These are phyloP conservation scores for Saururus chinensis DNA, from an alignment of 164 flowering plant species.

Conservation along the genomic window DNA sequence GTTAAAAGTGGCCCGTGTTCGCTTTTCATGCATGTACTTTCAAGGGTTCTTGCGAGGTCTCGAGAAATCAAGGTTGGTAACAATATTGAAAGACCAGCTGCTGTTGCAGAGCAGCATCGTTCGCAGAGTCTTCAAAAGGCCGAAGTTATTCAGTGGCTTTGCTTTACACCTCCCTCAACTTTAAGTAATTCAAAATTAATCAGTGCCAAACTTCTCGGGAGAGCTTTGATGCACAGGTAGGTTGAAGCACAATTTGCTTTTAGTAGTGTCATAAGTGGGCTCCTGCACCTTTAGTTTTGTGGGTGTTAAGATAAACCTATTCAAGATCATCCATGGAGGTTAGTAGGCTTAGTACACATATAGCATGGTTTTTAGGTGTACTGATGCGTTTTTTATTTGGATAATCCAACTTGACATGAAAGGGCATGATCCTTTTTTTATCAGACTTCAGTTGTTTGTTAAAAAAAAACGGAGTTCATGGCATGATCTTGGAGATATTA, in stretches of 20 bases:
- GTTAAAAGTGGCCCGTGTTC: neutral
- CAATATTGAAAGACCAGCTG: slow-evolving; percentile 39
- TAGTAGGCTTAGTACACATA: too few species aligned
- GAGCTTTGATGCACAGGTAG: slow-evolving; percentile 83
- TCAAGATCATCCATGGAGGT: too few species aligned
- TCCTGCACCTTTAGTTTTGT: too few species aligned
- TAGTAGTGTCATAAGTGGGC: too few species aligned
- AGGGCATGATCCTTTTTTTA: too few species aligned
- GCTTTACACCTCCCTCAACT: slow-evolving; percentile 94
- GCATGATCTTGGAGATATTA: too few species aligned
- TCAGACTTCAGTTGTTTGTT: too few species aligned
- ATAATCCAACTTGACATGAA: too few species aligned
- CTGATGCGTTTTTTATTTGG: too few species aligned
- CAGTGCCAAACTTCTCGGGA: slow-evolving; percentile 57
- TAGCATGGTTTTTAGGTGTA: too few species aligned
- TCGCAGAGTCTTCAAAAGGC: slow-evolving; percentile 84
- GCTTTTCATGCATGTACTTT: slow-evolving; percentile 5
- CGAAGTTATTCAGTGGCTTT: slow-evolving; percentile 90
- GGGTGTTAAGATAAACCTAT: too few species aligned
- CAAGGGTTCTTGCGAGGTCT: slow-evolving; percentile 85
- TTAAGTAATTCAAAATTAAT: slow-evolving; percentile 47
- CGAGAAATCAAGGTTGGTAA: slow-evolving; percentile 57
- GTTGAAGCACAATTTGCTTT: neutral
- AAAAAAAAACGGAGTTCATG: too few species aligned
- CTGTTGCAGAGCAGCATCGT: slow-evolving; percentile 80